These are phyloP conservation scores for Naematelia encephala DNA, from an alignment of 768 basidiomycete species.

Conservation along the genomic window DNA sequence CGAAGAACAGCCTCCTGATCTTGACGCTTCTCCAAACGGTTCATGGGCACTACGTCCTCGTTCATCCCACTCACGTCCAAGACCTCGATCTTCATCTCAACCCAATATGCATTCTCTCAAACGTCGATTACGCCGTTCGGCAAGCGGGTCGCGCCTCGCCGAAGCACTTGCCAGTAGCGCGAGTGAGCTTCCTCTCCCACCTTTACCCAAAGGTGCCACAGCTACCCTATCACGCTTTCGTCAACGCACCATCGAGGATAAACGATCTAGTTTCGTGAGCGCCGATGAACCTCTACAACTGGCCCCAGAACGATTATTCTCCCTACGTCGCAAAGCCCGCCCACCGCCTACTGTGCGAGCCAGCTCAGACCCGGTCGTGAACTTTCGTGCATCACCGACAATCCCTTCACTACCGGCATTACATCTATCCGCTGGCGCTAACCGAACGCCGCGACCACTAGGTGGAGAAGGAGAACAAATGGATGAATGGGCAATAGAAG, in stretches of 20 bases:
- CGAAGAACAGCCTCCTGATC: conserved; percentile 1
- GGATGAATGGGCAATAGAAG: not conserved
- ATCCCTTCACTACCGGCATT: not conserved
- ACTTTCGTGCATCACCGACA: not conserved
- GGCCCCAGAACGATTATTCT: not conserved
- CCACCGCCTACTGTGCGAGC: not conserved
- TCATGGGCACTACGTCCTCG: conserved; percentile 6
- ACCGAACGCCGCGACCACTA: not conserved
- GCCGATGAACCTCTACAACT: not conserved
- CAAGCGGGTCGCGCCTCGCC: not conserved
- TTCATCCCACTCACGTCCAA: not conserved
- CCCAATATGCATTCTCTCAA: not conserved
- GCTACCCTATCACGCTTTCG: not conserved
- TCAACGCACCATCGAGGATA: too few species aligned
- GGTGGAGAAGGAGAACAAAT: not conserved
- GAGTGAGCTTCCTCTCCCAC: not conserved
- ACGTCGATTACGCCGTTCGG: not conserved
- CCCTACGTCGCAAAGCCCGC: not conserved
- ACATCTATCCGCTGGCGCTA: not conserved
- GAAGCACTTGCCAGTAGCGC: too few species aligned
- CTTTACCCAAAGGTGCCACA: not conserved
- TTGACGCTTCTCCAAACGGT: not conserved
- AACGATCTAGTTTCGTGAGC: too few species aligned
- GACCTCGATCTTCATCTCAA: not conserved
- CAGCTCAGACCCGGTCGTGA: not conserved